These are phyloP conservation scores for Diplosphaera chodatii DNA, from an alignment of 139 green algal species.

Conservation along the genomic window DNA sequence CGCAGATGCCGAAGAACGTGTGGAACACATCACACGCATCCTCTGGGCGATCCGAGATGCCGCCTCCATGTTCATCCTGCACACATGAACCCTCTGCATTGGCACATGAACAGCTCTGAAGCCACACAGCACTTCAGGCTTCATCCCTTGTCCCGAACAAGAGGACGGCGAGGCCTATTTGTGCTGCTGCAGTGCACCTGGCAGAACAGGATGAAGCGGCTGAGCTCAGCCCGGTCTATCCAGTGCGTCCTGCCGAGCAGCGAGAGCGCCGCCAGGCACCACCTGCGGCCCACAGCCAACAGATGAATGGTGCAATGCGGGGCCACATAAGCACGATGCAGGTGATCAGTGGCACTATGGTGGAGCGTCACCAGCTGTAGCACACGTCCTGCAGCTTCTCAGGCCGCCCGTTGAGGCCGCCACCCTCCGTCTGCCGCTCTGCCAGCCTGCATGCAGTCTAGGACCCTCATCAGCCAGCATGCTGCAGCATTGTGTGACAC, in stretches of 20 bases:
- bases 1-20: constrained; percentile 98
- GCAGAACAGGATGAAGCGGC: constrained; percentile 82
- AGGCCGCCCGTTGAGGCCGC: constrained; percentile 90
- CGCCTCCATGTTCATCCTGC: constrained; percentile 88
- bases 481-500: too few species aligned
- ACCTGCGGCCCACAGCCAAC: constrained; percentile 69
- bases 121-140: background rate
- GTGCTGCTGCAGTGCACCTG: constrained; percentile 38
- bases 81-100: background rate
- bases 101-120: background rate
- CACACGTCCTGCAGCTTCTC: constrained; percentile 88
- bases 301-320: too few species aligned
- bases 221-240: constrained; percentile 80
- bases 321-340: too few species aligned
- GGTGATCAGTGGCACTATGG: too few species aligned
- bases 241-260: constrained; percentile 88
- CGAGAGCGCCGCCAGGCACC: constrained; percentile 87
- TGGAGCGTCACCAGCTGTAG: constrained; percentile 8
- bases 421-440: constrained; percentile 82
- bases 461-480: too few species aligned
- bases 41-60: constrained; percentile 93
- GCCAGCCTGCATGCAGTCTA: constrained; percentile 51
- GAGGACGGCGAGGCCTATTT: background rate
- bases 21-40: constrained; percentile 97
- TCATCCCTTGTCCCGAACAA: too few species aligned